Percentiles rank a stretch among this genome's conserved stretches.
Evolutionary conservation across 1,139 yeast species (phyloP).

Genomic region (Citeromyces hawaiiensis): DNA sequence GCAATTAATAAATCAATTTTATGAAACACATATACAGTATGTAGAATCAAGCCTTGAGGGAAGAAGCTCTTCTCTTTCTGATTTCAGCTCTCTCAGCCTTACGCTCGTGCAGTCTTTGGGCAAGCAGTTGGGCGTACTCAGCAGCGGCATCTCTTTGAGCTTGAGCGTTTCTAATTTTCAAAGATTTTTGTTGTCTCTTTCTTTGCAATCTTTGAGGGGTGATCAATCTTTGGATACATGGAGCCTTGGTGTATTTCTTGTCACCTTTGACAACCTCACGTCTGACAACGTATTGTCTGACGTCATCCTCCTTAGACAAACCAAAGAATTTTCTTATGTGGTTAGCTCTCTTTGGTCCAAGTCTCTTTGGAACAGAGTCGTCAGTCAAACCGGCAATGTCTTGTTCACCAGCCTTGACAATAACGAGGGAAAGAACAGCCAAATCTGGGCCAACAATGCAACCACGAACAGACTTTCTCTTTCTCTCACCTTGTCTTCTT

Average conservation of each 20-base stretch:
- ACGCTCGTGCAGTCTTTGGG: constrained; percentile 96
- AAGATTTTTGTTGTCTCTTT: constrained; percentile 94
- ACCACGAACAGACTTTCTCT: constrained; percentile 99
- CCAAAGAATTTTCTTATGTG: constrained; percentile 99
- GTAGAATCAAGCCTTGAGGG: constrained; percentile 63
- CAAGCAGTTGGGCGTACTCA: constrained; percentile 97
- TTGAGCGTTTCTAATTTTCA: constrained; percentile 94
- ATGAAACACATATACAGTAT: constrained; percentile 4
- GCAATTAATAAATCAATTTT: not conserved
- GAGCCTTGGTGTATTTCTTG: constrained; percentile 98
- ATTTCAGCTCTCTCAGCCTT: constrained; percentile 97
- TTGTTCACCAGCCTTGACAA: constrained; percentile 94
- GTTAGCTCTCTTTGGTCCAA: constrained; percentile 99
- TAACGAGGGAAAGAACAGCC: constrained; percentile 85
- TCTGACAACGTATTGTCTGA: constrained; percentile 88
- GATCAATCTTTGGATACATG: constrained; percentile 98
- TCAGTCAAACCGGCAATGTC: constrained; percentile 97
- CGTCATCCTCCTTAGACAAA: constrained; percentile 95
- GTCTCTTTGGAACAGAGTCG: constrained; percentile 91
- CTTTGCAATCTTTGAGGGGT: constrained; percentile 99
- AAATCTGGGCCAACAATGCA: constrained; percentile 97
- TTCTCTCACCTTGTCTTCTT: constrained; percentile 99
- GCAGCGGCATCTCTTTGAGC: constrained; percentile 99
- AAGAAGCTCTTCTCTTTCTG: constrained; percentile 99
- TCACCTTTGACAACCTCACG: constrained; percentile 98